Conservation (phyloP, 208 protist species). For the Jaenimonas drosophilae region DNA sequence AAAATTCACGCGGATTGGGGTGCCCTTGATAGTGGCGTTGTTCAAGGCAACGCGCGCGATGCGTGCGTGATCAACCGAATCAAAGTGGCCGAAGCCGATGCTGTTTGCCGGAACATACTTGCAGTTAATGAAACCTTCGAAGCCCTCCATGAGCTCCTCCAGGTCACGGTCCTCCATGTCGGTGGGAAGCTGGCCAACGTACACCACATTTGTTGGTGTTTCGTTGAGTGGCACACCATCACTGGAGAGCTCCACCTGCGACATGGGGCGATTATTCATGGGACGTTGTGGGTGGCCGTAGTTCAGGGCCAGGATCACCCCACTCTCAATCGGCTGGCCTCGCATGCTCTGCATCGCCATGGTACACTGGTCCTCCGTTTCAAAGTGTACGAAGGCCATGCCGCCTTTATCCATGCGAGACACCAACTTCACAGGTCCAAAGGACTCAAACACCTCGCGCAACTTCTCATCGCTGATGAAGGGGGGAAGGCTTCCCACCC, state of each 20-base stretch:
- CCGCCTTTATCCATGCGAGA: slow-evolving; percentile 51
- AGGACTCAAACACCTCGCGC: slow-evolving; percentile 68
- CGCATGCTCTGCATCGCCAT: slow-evolving; percentile 71
- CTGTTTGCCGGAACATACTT: slow-evolving; percentile 48
- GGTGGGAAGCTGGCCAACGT: slow-evolving; percentile 65
- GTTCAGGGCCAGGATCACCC: slow-evolving; percentile 68
- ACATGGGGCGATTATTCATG: slow-evolving; percentile 6
- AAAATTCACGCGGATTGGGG: slow-evolving; percentile 69
- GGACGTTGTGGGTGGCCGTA: slow-evolving; percentile 58
- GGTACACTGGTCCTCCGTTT: slow-evolving; percentile 72
- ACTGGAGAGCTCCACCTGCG: slow-evolving; percentile 3
- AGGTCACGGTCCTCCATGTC: slow-evolving; percentile 54
- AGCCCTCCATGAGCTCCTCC: slow-evolving; percentile 52
- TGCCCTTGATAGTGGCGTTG: slow-evolving; percentile 41
- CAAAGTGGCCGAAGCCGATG: slow-evolving; percentile 84
- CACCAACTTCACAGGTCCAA: slow-evolving; percentile 53
- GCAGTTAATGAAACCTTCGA: slow-evolving; percentile 81
- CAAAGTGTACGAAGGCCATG: slow-evolving; percentile 84
- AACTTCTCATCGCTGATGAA: slow-evolving; percentile 59
- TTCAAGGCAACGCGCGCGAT: slow-evolving; percentile 42
- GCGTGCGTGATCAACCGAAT: slow-evolving; percentile 51
- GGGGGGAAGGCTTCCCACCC: slow-evolving; percentile 62
- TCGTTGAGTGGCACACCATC: slow-evolving; percentile 59
- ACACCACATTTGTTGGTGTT: slow-evolving; percentile 75
- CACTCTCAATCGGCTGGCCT: slow-evolving; percentile 52